Percentiles rank a stretch among this genome's conserved stretches.
Evolutionary conservation across 2,329 filamentous ascomycete species (phyloP).

Genomic region (Neofusicoccum parvum): DNA sequence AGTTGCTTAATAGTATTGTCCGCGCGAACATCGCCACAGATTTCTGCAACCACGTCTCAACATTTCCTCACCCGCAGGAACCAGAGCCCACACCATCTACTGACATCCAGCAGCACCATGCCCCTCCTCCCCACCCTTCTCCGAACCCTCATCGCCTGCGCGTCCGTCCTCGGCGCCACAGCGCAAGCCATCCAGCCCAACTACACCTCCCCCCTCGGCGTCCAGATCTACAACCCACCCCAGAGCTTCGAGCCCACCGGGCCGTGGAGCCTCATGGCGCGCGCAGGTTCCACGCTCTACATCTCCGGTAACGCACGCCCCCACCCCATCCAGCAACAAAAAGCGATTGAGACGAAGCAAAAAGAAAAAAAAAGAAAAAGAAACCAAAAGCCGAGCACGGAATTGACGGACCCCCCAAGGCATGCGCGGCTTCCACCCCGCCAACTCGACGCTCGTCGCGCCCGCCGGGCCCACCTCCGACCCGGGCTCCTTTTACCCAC

Average conservation of each 20-base stretch:
- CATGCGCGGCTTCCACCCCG: constrained; percentile 38
- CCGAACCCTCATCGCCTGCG: neutral
- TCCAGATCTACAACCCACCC: constrained; percentile 23
- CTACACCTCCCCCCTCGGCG: constrained; percentile 23
- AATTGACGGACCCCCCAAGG: constrained; percentile 22
- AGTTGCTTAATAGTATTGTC: neutral
- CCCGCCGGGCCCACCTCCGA: neutral
- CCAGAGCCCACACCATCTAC: neutral
- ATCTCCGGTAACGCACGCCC: constrained; percentile 25
- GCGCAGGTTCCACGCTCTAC: constrained; percentile 34
- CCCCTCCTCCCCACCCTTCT: neutral
- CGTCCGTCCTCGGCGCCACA: neutral
- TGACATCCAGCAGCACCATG: neutral
- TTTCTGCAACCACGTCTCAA: no score
- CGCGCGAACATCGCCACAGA: no score
- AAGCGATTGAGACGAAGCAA: no score
- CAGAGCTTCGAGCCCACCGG: constrained; percentile 22
- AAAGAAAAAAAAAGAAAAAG: no score
- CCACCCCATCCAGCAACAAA: no score
- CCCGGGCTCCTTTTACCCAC: constrained; percentile 26
- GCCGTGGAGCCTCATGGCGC: constrained; percentile 24
- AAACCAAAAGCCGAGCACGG: neutral
- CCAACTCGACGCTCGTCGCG: constrained; percentile 35
- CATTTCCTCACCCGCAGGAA: no score
- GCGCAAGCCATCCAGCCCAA: constrained; percentile 15